Evolutionary conservation across 2,329 filamentous ascomycete genomes (phyloP).

Genomic region (Fusarium tuaranense): DNA sequence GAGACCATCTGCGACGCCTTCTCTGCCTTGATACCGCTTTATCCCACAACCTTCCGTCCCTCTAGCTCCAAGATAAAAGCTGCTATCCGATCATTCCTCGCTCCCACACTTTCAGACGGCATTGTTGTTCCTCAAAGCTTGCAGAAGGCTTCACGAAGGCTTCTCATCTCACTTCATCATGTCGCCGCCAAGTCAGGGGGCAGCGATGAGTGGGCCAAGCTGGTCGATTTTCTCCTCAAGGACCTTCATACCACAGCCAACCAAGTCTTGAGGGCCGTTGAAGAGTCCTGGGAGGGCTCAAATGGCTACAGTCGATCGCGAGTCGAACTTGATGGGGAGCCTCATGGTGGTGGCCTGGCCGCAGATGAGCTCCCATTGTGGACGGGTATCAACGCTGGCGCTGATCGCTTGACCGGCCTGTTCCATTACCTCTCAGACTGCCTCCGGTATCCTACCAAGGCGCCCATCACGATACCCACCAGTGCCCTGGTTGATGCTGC

Average conservation of each 20-base stretch:
- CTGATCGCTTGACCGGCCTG: slow-evolving; percentile 75
- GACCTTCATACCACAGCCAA: slow-evolving; percentile 79
- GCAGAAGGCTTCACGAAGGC: slow-evolving; percentile 67
- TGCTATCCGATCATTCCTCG: slow-evolving; percentile 70
- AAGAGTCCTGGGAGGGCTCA: slow-evolving; percentile 84
- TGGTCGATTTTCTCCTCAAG: slow-evolving; percentile 70
- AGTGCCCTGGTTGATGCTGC: slow-evolving; percentile 76
- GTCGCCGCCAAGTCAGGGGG: slow-evolving; percentile 84
- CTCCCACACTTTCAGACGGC: slow-evolving; percentile 69
- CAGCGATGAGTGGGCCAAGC: slow-evolving; percentile 81
- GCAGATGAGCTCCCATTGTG: slow-evolving; percentile 72
- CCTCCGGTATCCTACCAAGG: slow-evolving; percentile 72
- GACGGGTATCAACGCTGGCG: slow-evolving; percentile 80
- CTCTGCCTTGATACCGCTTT: slow-evolving; percentile 77
- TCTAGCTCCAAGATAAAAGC: slow-evolving; percentile 76
- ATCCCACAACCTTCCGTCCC: slow-evolving; percentile 85
- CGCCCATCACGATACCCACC: slow-evolving; percentile 74
- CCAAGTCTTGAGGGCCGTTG: slow-evolving; percentile 79
- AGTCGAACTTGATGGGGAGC: slow-evolving; percentile 59
- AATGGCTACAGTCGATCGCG: slow-evolving; percentile 60
- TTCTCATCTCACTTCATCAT: slow-evolving; percentile 79
- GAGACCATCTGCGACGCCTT: slow-evolving; percentile 80
- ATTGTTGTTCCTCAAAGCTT: slow-evolving; percentile 64
- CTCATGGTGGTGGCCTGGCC: slow-evolving; percentile 59
- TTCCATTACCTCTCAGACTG: slow-evolving; percentile 74